Evolutionary conservation across 2,329 filamentous ascomycete genomes (phyloP), one percentile per base, ranked within the genome.

Genomic region (Macrophomina phaseolina): DNA sequence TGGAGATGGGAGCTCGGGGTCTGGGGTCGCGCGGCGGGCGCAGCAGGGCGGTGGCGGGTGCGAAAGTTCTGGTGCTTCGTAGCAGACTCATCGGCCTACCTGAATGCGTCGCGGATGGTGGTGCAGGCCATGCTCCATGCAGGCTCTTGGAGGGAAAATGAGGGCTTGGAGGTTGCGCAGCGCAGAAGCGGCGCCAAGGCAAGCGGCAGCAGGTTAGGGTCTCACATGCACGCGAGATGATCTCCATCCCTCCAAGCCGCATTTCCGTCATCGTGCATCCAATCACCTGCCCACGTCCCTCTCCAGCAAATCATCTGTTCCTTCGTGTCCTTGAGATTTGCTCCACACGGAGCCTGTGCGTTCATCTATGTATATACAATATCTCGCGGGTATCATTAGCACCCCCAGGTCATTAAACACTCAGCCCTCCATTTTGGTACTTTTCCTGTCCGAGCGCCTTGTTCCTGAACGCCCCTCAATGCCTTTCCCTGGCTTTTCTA

Each of bases 181-280:
- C 28, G 18, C 11, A 38, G 46, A 30, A 32, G 16, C 12, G 8
- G 40, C 42, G 56, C 56, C 56, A 60, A 60, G 56, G 40, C 56
- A 60, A 30, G 28, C 34, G 53, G 28, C 16, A 42, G 36, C 53
- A 56, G 38, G 36, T 42, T 58, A 45, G 18, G 36, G 53, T 58
- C 36, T 60, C 56, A 60, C 56, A 60, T 60, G 56, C 56, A 60
- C 40, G 56, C 56, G 42, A 46, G 56, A 46, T 34, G 56, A 60
- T 60, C 56, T 16, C 28, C 55, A 14, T 7, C 52, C 34, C 30
- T 28, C 52, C 16, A 30, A 30, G 51, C 49, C 49, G 32, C 52
- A 55, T 18, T 6, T 42, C n/a, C 56, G 45, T 60, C 40, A 48
- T 34, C 56, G 56, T 60, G 56, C 56, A 36, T 32, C 56, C 56